These are phyloP conservation scores for Boletus semigastroideus DNA, from an alignment of 1,284 basidiomycete genomes.

Conservation along the genomic window DNA sequence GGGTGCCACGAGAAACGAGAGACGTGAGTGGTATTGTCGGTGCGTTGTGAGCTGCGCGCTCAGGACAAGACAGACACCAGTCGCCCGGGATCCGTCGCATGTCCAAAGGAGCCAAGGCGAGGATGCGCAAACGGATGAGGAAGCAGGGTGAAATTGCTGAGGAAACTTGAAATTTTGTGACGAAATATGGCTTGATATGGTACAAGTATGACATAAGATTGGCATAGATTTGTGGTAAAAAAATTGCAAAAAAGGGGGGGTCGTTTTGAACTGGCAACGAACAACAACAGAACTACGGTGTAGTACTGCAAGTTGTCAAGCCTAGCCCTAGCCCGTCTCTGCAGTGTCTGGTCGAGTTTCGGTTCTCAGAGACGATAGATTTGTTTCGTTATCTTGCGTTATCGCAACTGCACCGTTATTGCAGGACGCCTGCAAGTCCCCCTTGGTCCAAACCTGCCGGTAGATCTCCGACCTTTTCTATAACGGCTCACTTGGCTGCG, in stretches of 20 bases:
- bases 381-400: slow-evolving; percentile 23
- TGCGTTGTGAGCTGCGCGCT: not conserved
- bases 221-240: slow-evolving; percentile 15
- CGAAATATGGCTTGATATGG: slow-evolving; percentile 15
- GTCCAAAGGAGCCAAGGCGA: slow-evolving; percentile 57
- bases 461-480: slow-evolving; percentile 39
- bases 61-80: slow-evolving; percentile 50
- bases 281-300: too few species aligned
- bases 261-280: not conserved
- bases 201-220: slow-evolving; percentile 24
- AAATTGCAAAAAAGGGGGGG: slow-evolving; percentile 6
- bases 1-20: slow-evolving; percentile 40
- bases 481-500: slow-evolving; percentile 38
- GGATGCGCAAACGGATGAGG: slow-evolving; percentile 49
- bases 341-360: slow-evolving; percentile 12
- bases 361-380: slow-evolving; percentile 7
- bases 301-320: slow-evolving; percentile 1
- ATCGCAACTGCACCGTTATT: slow-evolving; percentile 21
- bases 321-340: slow-evolving; percentile 8
- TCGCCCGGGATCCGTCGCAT: slow-evolving; percentile 49
- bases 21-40: slow-evolving; percentile 48
- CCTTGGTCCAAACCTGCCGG: slow-evolving; percentile 27
- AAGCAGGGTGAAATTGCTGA: slow-evolving; percentile 23
- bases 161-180: slow-evolving; percentile 25
- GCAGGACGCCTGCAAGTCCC: slow-evolving; percentile 16